phyloP scores from a whole-genome alignment of 495 filamentous ascomycete species.

The Tuber brumale region DNA sequence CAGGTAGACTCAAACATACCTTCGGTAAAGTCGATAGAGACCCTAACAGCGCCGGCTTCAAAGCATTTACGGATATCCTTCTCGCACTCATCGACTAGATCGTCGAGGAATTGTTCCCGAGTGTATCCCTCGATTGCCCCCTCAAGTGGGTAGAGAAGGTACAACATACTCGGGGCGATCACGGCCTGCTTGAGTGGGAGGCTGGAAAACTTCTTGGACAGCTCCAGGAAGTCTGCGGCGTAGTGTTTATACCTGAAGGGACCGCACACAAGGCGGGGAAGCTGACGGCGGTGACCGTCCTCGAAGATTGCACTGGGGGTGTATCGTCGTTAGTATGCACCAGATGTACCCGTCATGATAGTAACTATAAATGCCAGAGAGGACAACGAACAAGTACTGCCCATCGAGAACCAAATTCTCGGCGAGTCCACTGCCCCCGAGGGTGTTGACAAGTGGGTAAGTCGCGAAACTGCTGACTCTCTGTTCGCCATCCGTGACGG shows the following conservation, averaged over 20 bases:
- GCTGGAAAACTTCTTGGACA: slow-evolving; percentile 41
- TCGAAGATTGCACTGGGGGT: slow-evolving; percentile 45
- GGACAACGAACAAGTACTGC: slow-evolving; percentile 43
- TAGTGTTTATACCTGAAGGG: slow-evolving; percentile 47
- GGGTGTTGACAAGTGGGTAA: slow-evolving; percentile 44
- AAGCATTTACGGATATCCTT: slow-evolving; percentile 48
- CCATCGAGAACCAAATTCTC: slow-evolving; percentile 44
- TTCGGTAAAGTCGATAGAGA: slow-evolving; percentile 48
- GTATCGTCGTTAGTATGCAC: neutral
- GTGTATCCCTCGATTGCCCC: slow-evolving; percentile 43
- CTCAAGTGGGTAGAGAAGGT: slow-evolving; percentile 46
- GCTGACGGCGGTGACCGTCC: slow-evolving; percentile 46
- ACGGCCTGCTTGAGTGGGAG: slow-evolving; percentile 46
- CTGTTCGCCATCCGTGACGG: slow-evolving; percentile 47
- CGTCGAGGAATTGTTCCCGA: slow-evolving; percentile 44
- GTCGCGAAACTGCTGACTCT: slow-evolving; percentile 46
- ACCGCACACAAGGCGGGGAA: slow-evolving; percentile 44
- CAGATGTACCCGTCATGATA: too few species aligned
- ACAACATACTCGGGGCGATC: slow-evolving; percentile 47
- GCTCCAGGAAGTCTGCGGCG: slow-evolving; percentile 45
- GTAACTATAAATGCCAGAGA: too few species aligned
- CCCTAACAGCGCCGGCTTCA: slow-evolving; percentile 44
- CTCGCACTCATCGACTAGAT: slow-evolving; percentile 47
- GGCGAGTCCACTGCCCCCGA: slow-evolving; percentile 45
- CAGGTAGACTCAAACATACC: slow-evolving; percentile 25